Evolutionary conservation across 108 stramenopile species (phyloP).

Genomic region (Cyclotella sp.): DNA sequence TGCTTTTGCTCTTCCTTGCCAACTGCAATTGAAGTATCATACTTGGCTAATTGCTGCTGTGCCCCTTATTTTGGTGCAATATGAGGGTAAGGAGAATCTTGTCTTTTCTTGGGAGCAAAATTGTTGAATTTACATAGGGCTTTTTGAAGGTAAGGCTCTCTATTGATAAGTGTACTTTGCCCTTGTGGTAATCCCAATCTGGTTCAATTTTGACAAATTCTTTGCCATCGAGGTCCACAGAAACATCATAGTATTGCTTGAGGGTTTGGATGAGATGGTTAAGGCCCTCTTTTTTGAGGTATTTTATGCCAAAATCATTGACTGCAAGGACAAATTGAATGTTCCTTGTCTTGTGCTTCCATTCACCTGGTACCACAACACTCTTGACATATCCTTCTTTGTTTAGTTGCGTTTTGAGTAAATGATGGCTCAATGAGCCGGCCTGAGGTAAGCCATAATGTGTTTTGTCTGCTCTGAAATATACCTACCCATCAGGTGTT

Average conservation of each 20-base stretch:
- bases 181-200: neutral
- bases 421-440: constrained; percentile 44
- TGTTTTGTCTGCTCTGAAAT: constrained; percentile 26
- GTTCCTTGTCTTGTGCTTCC: constrained; percentile 31
- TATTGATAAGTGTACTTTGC: neutral
- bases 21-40: neutral
- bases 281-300: constrained; percentile 33
- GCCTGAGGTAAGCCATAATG: constrained; percentile 65
- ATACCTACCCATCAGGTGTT: constrained; percentile 18
- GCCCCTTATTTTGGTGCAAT: constrained; percentile 43
- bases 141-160: neutral
- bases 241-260: neutral
- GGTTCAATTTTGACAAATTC: constrained; percentile 3
- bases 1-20: neutral
- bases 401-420: constrained; percentile 21
- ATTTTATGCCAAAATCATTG: constrained; percentile 66
- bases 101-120: constrained; percentile 28
- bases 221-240: constrained; percentile 41
- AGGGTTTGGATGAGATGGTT: constrained; percentile 48
- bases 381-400: constrained; percentile 30
- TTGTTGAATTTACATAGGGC: constrained; percentile 42
- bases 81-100: constrained; percentile 48
- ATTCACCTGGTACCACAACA: constrained; percentile 48
- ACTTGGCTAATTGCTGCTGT: constrained; percentile 31
- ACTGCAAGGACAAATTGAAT: constrained; percentile 56